phyloP scores from a whole-genome alignment of 2,329 filamentous ascomycete genomes.

The Ampelomyces quisqualis region DNA sequence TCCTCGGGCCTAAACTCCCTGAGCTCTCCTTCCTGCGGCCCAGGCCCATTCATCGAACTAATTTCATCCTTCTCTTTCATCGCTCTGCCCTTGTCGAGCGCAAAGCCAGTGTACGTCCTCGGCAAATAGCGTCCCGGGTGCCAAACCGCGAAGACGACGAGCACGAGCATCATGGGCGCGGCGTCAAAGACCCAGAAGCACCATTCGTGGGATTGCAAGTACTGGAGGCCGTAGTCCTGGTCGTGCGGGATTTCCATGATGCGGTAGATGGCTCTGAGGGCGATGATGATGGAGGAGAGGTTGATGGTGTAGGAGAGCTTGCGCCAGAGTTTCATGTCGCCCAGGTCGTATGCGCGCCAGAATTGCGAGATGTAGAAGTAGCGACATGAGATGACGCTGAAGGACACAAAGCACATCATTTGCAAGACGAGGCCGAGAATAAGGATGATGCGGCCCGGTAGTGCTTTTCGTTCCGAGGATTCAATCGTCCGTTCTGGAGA shows the following conservation, averaged over 20 bases:
- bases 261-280: slow-evolving; percentile 57
- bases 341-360: slow-evolving; percentile 36
- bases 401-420: slow-evolving; percentile 54
- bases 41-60: slow-evolving; percentile 13
- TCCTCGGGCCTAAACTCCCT: slow-evolving; percentile 29
- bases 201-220: slow-evolving; percentile 55
- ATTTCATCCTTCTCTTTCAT: slow-evolving; percentile 40
- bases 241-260: slow-evolving; percentile 56
- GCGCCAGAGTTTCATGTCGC: slow-evolving; percentile 41
- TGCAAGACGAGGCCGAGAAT: slow-evolving; percentile 54
- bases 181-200: slow-evolving; percentile 57
- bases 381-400: slow-evolving; percentile 45
- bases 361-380: slow-evolving; percentile 36
- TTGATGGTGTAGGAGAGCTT: slow-evolving; percentile 40
- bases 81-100: slow-evolving; percentile 32
- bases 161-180: slow-evolving; percentile 51
- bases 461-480: slow-evolving; percentile 29
- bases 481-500: slow-evolving; percentile 47
- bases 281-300: slow-evolving; percentile 31
- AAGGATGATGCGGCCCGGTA: slow-evolving; percentile 41
- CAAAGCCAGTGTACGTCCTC: slow-evolving; percentile 31
- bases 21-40: slow-evolving; percentile 11
- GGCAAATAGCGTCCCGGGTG: slow-evolving; percentile 47
- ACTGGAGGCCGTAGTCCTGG: slow-evolving; percentile 47
- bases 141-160: slow-evolving; percentile 53